Evolutionary conservation across 495 filamentous ascomycete species (phyloP), one percentile per base, ranked within the genome.

Genomic region (Polyplosphaeria fusca): DNA sequence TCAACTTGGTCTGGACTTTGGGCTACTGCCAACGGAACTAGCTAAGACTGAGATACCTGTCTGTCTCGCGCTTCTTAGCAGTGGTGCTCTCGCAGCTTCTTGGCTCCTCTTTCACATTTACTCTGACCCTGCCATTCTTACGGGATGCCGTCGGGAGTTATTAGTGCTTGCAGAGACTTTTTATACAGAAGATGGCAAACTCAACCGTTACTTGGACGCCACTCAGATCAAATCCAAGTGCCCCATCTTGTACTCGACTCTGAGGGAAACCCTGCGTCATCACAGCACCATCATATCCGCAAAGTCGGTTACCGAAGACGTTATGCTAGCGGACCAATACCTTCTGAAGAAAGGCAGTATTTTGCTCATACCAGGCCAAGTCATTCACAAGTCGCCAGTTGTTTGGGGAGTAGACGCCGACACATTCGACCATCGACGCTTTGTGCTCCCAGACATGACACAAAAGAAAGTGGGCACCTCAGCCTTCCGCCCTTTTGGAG

Each of bases 401-500:
- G 35, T 49, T n/a, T 54, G 58, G 58, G 49, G 58, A 2, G 9
- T 18, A 0, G 38, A 41, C 18, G 49, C 51, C 0, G 11, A 28
- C 1, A 25, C 5, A 3, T 61, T 54, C 32, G n/a, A 47, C 23
- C 43, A 49, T 13, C 23, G 39, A 9, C 56, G 56, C n/a, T 53
- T 60, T 35, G 2, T 37, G 7, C n/a, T 18, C 2, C 5, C 24
- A 14, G 25, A 22, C 5, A 20, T 22, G 4, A 35, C n/a, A 0
- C 19, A 48, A 14, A 7, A 14, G 7, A 35, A 35, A 14, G 14
- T 35, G 7, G 30, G 30, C 14, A 35, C 30, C 20, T 42, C 30
- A 7, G 30, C 46, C 5, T 60, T 60, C 25, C 49, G 61, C 18
- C 49, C 41, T 5, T 64, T 64, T 56, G 61, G 61, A 4, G 55